phyloP scores from a whole-genome alignment of 305 asterid species.

The Fraxinus dipetala region DNA sequence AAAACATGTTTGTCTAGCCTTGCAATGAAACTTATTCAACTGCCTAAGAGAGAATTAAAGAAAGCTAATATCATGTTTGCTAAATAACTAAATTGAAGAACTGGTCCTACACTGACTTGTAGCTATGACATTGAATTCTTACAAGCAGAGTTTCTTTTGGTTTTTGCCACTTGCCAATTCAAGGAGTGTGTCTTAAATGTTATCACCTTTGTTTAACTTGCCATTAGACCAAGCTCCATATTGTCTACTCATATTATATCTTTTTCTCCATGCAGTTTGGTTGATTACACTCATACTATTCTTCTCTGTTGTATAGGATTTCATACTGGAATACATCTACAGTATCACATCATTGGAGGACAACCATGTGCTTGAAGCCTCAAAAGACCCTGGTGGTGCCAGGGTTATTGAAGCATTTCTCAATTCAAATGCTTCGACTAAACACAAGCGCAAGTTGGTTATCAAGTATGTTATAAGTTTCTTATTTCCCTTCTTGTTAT shows the following conservation, averaged over 20 bases:
- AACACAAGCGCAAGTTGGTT: conserved; percentile 71
- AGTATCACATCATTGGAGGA: conserved; percentile 77
- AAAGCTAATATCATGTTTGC: not conserved
- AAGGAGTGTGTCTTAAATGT: not conserved
- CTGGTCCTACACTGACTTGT: not conserved
- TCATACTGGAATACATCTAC: conserved; percentile 53
- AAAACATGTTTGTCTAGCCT: not conserved
- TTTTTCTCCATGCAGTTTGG: not conserved
- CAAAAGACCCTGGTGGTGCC: conserved; percentile 78
- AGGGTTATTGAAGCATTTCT: conserved; percentile 93
- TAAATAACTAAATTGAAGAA: not conserved
- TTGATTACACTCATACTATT: not conserved
- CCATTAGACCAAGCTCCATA: not conserved
- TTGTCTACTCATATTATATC: not conserved
- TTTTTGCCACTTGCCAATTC: not conserved
- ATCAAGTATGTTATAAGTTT: conserved; percentile 54
- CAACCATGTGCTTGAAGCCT: conserved; percentile 56
- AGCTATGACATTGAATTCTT: conserved; percentile 13
- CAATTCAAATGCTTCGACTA: conserved; percentile 58
- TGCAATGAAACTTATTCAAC: conserved; percentile 4
- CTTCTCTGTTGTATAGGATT: conserved; percentile 49
- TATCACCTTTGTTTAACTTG: not conserved
- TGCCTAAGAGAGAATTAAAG: not conserved
- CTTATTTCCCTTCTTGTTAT: conserved; percentile 10
- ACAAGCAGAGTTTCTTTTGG: not conserved